Conservation (phyloP, 2,329 filamentous ascomycete genomes). For the Aspergillus quadrilineatus region DNA sequence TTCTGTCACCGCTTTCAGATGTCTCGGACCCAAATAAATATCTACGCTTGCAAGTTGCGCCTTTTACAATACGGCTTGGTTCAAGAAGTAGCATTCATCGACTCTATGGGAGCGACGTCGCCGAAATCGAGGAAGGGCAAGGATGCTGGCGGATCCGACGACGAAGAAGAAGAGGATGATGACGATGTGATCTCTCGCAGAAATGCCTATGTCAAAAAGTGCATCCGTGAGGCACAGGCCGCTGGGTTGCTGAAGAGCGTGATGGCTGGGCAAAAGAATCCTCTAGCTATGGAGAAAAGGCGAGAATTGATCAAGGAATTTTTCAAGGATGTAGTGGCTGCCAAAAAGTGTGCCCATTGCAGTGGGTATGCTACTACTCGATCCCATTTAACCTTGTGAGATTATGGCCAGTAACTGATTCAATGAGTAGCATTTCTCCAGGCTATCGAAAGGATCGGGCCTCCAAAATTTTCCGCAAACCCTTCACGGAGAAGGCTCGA, state of each 20-base stretch:
- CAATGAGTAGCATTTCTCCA: conserved; percentile 66
- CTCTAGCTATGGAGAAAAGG: conserved; percentile 75
- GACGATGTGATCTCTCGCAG: conserved; percentile 54
- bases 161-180: conserved; percentile 61
- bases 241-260: conserved; percentile 43
- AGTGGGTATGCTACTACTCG: conserved; percentile 46
- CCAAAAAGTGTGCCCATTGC: conserved; percentile 68
- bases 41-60: conserved; percentile 78
- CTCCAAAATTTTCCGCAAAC: conserved; percentile 90
- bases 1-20: conserved; percentile 89
- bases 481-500: conserved; percentile 71
- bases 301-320: conserved; percentile 78
- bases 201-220: conserved; percentile 69
- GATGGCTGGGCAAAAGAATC: conserved; percentile 67
- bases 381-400: background rate
- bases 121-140: conserved; percentile 46
- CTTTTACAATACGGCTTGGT: conserved; percentile 82
- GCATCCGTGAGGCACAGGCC: conserved; percentile 62
- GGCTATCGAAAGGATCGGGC: conserved; percentile 84
- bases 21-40: conserved; percentile 71
- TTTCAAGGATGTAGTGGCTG: conserved; percentile 67
- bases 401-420: conserved; percentile 18
- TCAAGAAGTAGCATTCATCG: conserved; percentile 63
- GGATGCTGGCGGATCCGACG: conserved; percentile 61
- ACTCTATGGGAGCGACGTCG: conserved; percentile 48